A percentile compares a stretch with the other conserved stretches of the same genome.
These are phyloP conservation scores for Herpetospermum pedunculosum DNA, from an alignment of 306 rosid species.

Conservation along the genomic window DNA sequence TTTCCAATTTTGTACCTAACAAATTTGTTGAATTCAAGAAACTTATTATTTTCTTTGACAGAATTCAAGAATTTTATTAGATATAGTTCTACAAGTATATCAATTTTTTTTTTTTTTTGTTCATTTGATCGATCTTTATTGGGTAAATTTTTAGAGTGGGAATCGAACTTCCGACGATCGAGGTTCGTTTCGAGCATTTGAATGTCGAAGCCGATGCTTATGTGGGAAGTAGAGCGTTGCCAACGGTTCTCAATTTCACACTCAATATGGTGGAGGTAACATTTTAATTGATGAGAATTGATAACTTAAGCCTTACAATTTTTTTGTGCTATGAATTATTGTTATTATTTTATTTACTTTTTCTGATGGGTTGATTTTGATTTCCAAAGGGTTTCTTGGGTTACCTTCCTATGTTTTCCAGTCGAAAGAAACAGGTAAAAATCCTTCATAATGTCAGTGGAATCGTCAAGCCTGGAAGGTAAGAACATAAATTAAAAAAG, in stretches of 20 bases:
- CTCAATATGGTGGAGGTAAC: slow-evolving; percentile 10
- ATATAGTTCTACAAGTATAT: no score
- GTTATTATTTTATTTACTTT: neutral
- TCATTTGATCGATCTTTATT: no score
- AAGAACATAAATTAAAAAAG: no score
- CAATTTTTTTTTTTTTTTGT: no score
- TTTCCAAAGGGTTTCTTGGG: slow-evolving; percentile 22
- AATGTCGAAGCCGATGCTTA: slow-evolving; percentile 36
- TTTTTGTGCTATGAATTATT: neutral
- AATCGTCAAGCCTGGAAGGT: slow-evolving; percentile 34
- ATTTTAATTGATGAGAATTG: neutral
- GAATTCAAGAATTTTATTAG: no score
- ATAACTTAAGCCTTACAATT: neutral
- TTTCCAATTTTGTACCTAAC: no score
- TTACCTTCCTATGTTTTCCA: slow-evolving; percentile 15
- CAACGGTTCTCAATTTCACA: slow-evolving; percentile 15
- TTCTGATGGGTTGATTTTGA: neutral
- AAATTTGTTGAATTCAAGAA: no score
- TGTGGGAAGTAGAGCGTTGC: slow-evolving; percentile 31
- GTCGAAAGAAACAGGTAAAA: slow-evolving; percentile 18
- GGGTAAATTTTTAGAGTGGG: slow-evolving; percentile 29
- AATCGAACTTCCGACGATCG: slow-evolving; percentile 33
- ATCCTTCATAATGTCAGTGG: slow-evolving; percentile 29
- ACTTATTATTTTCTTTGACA: no score
- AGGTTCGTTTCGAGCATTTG: slow-evolving; percentile 39